Percentiles rank a stretch among this genome's conserved stretches.
phyloP scores from a whole-genome alignment of 805 yeast species.

The Wickerhamomyces sydowiorum region DNA sequence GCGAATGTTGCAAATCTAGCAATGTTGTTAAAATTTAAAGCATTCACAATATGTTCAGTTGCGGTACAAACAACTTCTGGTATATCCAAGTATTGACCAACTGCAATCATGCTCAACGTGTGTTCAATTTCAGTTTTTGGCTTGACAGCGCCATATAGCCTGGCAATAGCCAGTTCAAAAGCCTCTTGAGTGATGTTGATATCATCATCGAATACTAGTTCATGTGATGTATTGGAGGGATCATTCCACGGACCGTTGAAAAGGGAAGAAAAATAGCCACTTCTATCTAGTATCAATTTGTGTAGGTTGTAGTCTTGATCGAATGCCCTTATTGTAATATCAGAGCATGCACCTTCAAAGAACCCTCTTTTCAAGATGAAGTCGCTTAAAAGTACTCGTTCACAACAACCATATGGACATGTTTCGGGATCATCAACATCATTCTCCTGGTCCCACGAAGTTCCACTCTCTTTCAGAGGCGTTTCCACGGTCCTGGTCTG shows the following conservation, averaged over 20 bases:
- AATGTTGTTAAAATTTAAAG: slow-evolving; percentile 31
- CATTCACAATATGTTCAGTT: slow-evolving; percentile 32
- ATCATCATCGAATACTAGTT: slow-evolving; percentile 34
- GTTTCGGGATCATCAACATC: slow-evolving; percentile 4
- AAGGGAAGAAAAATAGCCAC: slow-evolving; percentile 42
- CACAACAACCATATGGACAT: slow-evolving; percentile 26
- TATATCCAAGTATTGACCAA: slow-evolving; percentile 44
- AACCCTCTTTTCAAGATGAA: slow-evolving; percentile 35
- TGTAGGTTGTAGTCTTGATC: slow-evolving; percentile 40
- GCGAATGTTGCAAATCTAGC: slow-evolving; percentile 37
- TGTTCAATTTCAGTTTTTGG: slow-evolving; percentile 26
- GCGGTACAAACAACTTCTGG: slow-evolving; percentile 38
- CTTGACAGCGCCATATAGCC: slow-evolving; percentile 40
- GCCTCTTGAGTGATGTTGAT: slow-evolving; percentile 36
- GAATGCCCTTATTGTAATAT: slow-evolving; percentile 43
- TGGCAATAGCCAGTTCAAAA: slow-evolving; percentile 41
- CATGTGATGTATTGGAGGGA: slow-evolving; percentile 16
- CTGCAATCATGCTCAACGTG: slow-evolving; percentile 39
- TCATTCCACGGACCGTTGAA: slow-evolving; percentile 40
- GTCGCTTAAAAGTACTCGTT: slow-evolving; percentile 17
- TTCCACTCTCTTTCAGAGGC: neutral
- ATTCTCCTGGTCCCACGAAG: neutral
- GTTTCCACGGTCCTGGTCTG: neutral
- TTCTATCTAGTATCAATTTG: slow-evolving; percentile 36
- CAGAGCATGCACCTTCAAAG: slow-evolving; percentile 41